phyloP scores from a whole-genome alignment of 306 rosid genomes.

The Cucurbita moschata region DNA sequence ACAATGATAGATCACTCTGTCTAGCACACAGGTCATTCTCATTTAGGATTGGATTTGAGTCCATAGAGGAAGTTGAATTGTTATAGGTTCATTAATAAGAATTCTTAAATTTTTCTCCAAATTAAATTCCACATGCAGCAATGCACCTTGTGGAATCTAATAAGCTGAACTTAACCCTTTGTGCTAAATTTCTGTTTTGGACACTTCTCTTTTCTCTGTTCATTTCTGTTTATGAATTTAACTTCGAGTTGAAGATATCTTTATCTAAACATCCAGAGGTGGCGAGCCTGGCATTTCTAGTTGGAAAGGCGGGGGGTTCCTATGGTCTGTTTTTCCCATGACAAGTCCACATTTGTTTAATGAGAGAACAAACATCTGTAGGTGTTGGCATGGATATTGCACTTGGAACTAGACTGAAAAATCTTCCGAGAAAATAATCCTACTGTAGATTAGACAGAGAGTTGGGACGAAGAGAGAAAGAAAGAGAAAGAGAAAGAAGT shows the following conservation, averaged over 20 bases:
- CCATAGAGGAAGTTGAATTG: neutral
- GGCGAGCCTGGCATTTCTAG: constrained; percentile 39
- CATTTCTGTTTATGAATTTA: neutral
- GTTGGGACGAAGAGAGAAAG: neutral
- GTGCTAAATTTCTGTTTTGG: neutral
- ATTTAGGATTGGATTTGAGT: neutral
- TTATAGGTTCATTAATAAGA: neutral
- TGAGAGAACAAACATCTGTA: constrained; percentile 43
- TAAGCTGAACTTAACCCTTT: neutral
- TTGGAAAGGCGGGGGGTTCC: constrained; percentile 59
- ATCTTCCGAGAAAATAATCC: neutral
- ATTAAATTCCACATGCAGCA: neutral
- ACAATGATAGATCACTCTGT: neutral
- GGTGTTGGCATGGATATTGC: constrained; percentile 87
- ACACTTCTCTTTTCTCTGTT: neutral
- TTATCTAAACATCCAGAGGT: constrained; percentile 29
- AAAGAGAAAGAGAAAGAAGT: neutral
- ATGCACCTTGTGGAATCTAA: neutral
- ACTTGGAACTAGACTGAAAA: constrained; percentile 29
- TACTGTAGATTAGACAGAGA: neutral
- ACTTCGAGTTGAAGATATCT: constrained; percentile 7
- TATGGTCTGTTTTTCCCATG: constrained; percentile 69
- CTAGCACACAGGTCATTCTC: neutral
- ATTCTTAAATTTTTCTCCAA: neutral
- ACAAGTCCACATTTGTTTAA: constrained; percentile 63